Evolutionary conservation across 1,284 basidiomycete genomes (phyloP).

Genomic region (Fomes fomentarius): DNA sequence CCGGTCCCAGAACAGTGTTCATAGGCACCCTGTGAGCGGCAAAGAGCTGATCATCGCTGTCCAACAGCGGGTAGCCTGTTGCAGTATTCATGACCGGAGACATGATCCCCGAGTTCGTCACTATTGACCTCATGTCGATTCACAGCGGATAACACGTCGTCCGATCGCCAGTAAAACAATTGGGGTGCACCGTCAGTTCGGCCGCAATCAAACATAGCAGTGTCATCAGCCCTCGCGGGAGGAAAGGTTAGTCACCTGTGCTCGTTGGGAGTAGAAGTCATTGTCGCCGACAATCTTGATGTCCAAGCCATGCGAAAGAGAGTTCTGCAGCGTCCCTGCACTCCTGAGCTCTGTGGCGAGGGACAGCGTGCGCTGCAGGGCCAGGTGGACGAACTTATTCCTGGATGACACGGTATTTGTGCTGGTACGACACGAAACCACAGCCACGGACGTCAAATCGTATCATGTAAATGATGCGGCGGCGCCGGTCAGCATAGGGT

Average conservation of each 20-base stretch:
- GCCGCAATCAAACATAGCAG: too few relatives aligned
- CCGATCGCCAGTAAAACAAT: too few relatives aligned
- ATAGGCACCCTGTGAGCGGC: too few relatives aligned
- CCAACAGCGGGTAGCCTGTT: too few relatives aligned
- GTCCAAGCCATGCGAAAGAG: constrained; percentile 60
- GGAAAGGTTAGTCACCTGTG: constrained; percentile 58
- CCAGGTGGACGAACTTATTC: constrained; percentile 94
- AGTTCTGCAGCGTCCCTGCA: constrained; percentile 43
- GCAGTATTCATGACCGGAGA: too few relatives aligned
- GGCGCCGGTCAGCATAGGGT: not conserved
- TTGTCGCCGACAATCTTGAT: constrained; percentile 92
- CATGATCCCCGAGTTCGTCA: too few relatives aligned
- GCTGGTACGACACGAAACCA: constrained; percentile 10
- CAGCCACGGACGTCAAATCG: not conserved
- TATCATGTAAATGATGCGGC: not conserved
- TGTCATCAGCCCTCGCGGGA: too few relatives aligned
- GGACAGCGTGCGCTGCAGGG: constrained; percentile 77
- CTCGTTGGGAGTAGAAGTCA: constrained; percentile 96
- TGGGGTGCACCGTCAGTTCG: too few relatives aligned
- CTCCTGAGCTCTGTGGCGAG: constrained; percentile 66
- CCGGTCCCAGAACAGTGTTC: too few relatives aligned
- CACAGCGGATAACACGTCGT: too few relatives aligned
- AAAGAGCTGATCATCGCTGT: too few relatives aligned
- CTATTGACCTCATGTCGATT: too few relatives aligned
- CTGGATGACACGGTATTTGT: constrained; percentile 33